Conservation (phyloP, 164 flowering plant genomes). For the Cinnamomum micranthum region DNA sequence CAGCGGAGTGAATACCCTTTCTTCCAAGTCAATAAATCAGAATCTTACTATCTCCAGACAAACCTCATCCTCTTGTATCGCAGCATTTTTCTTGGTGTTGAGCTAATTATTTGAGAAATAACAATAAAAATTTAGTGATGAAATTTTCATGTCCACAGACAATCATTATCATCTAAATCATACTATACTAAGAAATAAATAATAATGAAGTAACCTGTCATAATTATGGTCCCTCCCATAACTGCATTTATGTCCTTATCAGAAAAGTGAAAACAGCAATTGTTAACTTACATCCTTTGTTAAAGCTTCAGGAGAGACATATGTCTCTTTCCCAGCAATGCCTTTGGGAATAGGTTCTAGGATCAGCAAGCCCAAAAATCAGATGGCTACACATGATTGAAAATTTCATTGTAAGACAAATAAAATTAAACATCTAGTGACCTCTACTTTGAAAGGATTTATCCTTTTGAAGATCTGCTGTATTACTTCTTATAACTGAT, state of each 20-base stretch:
- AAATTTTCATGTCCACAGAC: too few species aligned
- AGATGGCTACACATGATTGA: not conserved
- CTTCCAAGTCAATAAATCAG: not conserved
- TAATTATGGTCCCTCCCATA: not conserved
- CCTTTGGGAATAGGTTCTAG: not conserved
- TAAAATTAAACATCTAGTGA: not conserved
- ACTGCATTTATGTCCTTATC: not conserved
- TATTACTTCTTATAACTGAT: not conserved
- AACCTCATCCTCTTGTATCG: not conserved
- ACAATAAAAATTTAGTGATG: not conserved
- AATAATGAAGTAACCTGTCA: not conserved
- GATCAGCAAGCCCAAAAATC: not conserved
- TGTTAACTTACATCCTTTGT: constrained; percentile 1
- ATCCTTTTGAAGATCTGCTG: not conserved
- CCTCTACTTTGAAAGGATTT: not conserved
- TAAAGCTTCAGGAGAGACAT: not conserved
- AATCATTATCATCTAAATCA: too few species aligned
- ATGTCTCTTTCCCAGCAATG: not conserved
- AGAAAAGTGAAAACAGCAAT: not conserved
- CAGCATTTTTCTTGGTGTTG: constrained; percentile 1
- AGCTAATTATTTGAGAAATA: constrained; percentile 2
- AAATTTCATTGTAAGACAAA: not conserved
- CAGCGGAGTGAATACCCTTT: not conserved
- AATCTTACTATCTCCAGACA: not conserved
- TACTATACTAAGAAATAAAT: not conserved